These are phyloP conservation scores for Fragilariopsis cylindrus DNA, from an alignment of 108 stramenopile genomes.

Conservation along the genomic window DNA sequence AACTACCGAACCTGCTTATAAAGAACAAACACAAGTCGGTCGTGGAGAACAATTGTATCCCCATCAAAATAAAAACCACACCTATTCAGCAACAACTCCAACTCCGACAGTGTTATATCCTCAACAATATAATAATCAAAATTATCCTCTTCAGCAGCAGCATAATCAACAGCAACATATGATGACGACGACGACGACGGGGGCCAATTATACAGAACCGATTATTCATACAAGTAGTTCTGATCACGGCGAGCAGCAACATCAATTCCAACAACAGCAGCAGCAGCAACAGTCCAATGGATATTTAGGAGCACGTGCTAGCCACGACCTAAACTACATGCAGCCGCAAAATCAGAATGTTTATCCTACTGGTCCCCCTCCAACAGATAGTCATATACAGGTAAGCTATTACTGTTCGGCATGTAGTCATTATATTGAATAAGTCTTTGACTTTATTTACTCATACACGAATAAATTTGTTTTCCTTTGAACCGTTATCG, in stretches of 20 bases:
- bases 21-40: not conserved
- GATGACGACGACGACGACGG: too few relatives aligned
- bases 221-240: too few relatives aligned
- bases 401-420: not conserved
- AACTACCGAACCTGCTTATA: slow-evolving; percentile 5
- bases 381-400: not conserved
- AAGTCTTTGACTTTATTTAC: too few relatives aligned
- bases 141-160: not conserved
- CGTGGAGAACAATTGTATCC: not conserved
- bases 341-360: slow-evolving; percentile 7
- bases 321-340: not conserved
- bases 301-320: not conserved
- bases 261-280: not conserved
- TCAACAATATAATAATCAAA: slow-evolving; percentile 1
- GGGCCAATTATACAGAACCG: too few relatives aligned
- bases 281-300: not conserved
- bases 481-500: too few relatives aligned
- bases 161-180: not conserved
- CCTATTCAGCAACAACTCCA: not conserved
- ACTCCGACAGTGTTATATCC: not conserved
- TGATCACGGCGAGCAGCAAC: not conserved
- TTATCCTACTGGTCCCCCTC: not conserved
- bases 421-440: too few relatives aligned
- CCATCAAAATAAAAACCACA: not conserved
- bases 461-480: too few relatives aligned